phyloP scores from a whole-genome alignment of 2,329 filamentous ascomycete species.

The Hymenoscyphus scutula region DNA sequence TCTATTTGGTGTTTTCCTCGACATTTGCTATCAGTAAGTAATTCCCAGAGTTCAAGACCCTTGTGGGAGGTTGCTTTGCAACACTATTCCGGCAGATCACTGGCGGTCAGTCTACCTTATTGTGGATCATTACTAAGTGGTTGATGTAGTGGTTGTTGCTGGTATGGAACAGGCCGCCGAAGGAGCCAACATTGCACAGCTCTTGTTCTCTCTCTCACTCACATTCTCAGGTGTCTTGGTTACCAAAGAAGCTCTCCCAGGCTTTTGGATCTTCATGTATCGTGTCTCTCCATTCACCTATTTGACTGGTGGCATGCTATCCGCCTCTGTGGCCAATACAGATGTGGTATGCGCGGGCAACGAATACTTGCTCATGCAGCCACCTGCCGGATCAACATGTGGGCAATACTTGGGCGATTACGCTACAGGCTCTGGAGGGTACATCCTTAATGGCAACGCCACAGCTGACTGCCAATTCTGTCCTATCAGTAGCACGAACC shows the following conservation, averaged over 20 bases:
- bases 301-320: constrained; percentile 68
- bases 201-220: not conserved
- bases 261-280: constrained; percentile 84
- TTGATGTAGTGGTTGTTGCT: constrained; percentile 60
- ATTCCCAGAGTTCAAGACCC: not conserved
- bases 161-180: too few relatives aligned
- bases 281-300: constrained; percentile 64
- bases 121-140: too few relatives aligned
- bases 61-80: too few relatives aligned
- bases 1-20: constrained; percentile 74
- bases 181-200: too few relatives aligned
- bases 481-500: constrained; percentile 49
- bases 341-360: constrained; percentile 62
- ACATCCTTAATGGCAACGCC: constrained; percentile 47
- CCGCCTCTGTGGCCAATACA: constrained; percentile 65
- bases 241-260: constrained; percentile 56
- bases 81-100: too few relatives aligned
- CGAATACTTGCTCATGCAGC: constrained; percentile 64
- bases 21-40: constrained; percentile 58
- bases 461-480: constrained; percentile 55
- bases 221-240: constrained; percentile 68
- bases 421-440: constrained; percentile 47
- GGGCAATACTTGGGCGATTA: constrained; percentile 53
- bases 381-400: constrained; percentile 58
- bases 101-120: too few relatives aligned